These are phyloP conservation scores for Chlamydomonas urium DNA, from an alignment of 139 green algal species.

Conservation along the genomic window DNA sequence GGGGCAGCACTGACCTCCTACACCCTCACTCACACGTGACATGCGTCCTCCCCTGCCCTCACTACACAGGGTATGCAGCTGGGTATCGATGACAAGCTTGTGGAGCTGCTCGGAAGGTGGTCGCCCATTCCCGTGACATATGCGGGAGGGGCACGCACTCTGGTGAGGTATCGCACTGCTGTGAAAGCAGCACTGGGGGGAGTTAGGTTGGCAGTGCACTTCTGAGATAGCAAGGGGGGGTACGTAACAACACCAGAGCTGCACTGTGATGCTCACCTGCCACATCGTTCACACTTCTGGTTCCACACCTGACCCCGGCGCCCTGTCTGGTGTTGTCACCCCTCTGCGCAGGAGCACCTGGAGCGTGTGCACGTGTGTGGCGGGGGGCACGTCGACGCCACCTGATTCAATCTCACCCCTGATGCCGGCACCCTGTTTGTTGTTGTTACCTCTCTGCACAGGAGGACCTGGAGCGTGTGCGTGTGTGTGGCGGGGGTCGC, in stretches of 20 bases:
- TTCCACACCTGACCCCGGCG: no score
- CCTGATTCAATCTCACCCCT: no score
- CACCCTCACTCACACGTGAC: neutral
- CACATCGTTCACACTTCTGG: no score
- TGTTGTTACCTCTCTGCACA: no score
- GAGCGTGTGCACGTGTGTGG: neutral
- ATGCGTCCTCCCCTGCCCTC: neutral
- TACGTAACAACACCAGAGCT: no score
- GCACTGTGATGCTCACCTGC: no score
- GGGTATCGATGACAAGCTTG: conserved; percentile 93
- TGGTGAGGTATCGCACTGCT: conserved; percentile 50
- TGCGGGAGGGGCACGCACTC: conserved; percentile 80
- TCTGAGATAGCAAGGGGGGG: no score
- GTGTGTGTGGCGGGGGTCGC: conserved; percentile 51
- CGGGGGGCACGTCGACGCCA: no score
- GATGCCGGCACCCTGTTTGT: no score
- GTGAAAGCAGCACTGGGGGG: neutral
- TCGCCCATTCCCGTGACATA: conserved; percentile 90
- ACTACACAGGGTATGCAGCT: conserved; percentile 75
- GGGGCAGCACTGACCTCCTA: neutral
- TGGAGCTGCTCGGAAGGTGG: conserved; percentile 70
- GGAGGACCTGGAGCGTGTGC: conserved; percentile 80
- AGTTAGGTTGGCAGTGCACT: no score
- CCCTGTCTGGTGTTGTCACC: no score
- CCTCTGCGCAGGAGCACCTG: neutral